phyloP scores from a whole-genome alignment of 768 basidiomycete genomes.

The Amanita pallidorosea region DNA sequence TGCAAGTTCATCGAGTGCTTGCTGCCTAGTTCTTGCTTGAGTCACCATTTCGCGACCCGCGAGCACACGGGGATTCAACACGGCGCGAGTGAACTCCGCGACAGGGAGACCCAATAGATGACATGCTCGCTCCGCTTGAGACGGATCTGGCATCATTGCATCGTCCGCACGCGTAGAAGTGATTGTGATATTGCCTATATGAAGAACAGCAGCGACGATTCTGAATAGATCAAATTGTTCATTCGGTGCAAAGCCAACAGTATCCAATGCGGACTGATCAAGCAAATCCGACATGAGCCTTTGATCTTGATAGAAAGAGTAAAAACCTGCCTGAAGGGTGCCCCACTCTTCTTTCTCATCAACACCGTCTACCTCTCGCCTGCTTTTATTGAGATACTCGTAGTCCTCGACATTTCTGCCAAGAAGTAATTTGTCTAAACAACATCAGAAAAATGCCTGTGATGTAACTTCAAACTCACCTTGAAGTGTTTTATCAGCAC shows the following conservation, averaged over 20 bases:
- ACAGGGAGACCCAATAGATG: conserved; percentile 85
- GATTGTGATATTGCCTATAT: conserved; percentile 89
- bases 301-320: background rate
- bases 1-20: conserved; percentile 86
- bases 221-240: conserved; percentile 93
- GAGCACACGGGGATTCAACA: conserved; percentile 81
- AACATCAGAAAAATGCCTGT: background rate
- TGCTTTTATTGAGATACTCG: conserved; percentile 83
- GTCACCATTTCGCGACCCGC: conserved; percentile 97
- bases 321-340: conserved; percentile 47
- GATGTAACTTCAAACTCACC: conserved; percentile 30
- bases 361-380: conserved; percentile 90
- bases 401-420: conserved; percentile 71
- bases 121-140: conserved; percentile 83
- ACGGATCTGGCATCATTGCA: conserved; percentile 65
- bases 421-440: conserved; percentile 61
- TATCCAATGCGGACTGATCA: conserved; percentile 64
- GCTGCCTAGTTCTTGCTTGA: conserved; percentile 82
- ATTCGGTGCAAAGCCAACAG: conserved; percentile 74
- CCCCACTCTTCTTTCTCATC: conserved; percentile 88
- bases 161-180: conserved; percentile 72
- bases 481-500: conserved; percentile 51
- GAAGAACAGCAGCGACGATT: conserved; percentile 87
- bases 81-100: conserved; percentile 79
- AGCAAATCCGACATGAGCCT: conserved; percentile 5